Evolutionary conservation across 2,329 filamentous ascomycete genomes (phyloP), one percentile per base, ranked within the genome.

Genomic region (Plenodomus tracheiphilus): DNA sequence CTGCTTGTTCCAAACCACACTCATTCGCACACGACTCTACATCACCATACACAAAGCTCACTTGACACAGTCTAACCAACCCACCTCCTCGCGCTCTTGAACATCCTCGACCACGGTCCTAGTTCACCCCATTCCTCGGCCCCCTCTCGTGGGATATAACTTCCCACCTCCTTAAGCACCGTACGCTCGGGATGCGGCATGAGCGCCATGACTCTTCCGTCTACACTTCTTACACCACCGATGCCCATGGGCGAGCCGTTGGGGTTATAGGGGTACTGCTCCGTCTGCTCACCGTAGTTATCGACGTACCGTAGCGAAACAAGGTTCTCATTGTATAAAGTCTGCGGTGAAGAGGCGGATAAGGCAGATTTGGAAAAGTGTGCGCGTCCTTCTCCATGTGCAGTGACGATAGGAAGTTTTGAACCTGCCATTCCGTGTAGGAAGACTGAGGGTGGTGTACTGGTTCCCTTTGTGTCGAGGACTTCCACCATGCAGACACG

Each of bases 161-260:
- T 93, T 40, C 81, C 85, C 52, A 91, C 86, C 49, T 90, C 89
- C 48, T 84, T 85, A 77, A 95, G 77, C 49, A 96, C 85, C 15
- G 89, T 95, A n/a, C 91, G 83, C 77, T 97, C 91, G 1, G 91
- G 91, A 72, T 96, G 91, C 53, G 92, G 92, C 91, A 97, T 96
- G 76, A 96, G 83, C 6, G 91, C 91, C 59, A 96, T 73, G 1
- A 95, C 89, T 48, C 89, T 82, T 11, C 91, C 91, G 67, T 96
- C 87, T 37, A 78, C 81, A 62, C 84, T 91, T 61, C 87, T 80
- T 20, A 95, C 87, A 68, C 86, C 91, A 1, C 91, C 89, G 56
- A 96, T 88, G 66, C 89, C 91, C 54, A 82, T 79, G 1, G 89
- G 88, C 67, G 87, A 91, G 43, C 91, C 91, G 74, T 96, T 96